These are phyloP conservation scores for Escallonia rubra DNA, from an alignment of 129 eudicot species.

Conservation along the genomic window DNA sequence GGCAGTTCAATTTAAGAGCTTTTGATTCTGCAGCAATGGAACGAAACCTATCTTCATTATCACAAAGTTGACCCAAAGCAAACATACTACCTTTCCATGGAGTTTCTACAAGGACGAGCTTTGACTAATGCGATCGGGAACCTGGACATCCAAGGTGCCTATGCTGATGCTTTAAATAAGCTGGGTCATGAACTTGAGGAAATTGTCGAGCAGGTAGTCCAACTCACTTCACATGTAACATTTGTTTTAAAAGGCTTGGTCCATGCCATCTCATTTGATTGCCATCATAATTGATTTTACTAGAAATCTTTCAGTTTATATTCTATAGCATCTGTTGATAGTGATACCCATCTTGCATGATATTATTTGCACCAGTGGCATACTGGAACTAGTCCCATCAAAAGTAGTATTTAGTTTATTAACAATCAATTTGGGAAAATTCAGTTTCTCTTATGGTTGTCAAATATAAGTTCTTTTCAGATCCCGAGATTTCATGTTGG, in stretches of 20 bases:
- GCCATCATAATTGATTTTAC: neutral
- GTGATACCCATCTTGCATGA: neutral
- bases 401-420: too few relatives aligned
- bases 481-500: neutral
- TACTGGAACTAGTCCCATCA: neutral
- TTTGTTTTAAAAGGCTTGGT: neutral
- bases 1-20: slow-evolving; percentile 1
- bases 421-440: too few relatives aligned
- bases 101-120: slow-evolving; percentile 98
- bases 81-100: slow-evolving; percentile 98
- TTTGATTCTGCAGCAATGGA: slow-evolving; percentile 87
- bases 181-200: slow-evolving; percentile 93
- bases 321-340: neutral
- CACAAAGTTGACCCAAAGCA: slow-evolving; percentile 94
- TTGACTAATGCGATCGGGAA: slow-evolving; percentile 97
- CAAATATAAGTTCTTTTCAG: too few relatives aligned
- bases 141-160: slow-evolving; percentile 75
- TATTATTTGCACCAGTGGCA: neutral
- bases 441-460: too few relatives aligned
- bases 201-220: slow-evolving; percentile 74
- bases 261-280: neutral
- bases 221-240: neutral
- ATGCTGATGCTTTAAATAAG: slow-evolving; percentile 78
- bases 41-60: slow-evolving; percentile 86
- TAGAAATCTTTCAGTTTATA: neutral